phyloP scores from a whole-genome alignment of 2,329 filamentous ascomycete genomes.

The Paecilomyces dactylethromorphus region DNA sequence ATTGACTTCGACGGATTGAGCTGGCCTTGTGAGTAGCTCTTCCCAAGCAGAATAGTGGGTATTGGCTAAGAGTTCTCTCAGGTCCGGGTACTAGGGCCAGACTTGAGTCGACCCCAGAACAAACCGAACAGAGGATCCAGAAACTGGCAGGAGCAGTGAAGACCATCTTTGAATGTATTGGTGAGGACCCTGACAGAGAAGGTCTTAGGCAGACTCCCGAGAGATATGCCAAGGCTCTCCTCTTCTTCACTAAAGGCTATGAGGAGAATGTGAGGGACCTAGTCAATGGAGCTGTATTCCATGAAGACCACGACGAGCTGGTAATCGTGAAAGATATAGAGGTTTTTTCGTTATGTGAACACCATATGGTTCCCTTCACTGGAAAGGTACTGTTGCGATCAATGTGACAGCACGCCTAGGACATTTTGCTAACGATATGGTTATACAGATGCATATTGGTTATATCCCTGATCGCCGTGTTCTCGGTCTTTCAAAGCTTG shows the following conservation, averaged over 20 bases:
- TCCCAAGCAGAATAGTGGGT: neutral
- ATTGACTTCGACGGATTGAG: conserved; percentile 48
- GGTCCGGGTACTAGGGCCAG: conserved; percentile 44
- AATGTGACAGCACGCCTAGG: neutral
- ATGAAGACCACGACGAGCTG: conserved; percentile 94
- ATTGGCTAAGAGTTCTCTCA: conserved; percentile 11
- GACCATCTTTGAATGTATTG: conserved; percentile 60
- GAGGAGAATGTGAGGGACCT: conserved; percentile 89
- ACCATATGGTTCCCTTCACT: conserved; percentile 92
- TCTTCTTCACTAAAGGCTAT: conserved; percentile 95
- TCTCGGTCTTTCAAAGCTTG: conserved; percentile 91
- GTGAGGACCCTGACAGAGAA: conserved; percentile 59
- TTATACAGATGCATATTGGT: conserved; percentile 88
- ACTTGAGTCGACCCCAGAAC: conserved; percentile 51
- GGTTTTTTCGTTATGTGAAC: conserved; percentile 89
- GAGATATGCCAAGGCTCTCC: conserved; percentile 89
- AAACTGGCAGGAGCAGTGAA: conserved; percentile 58
- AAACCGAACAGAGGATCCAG: conserved; percentile 50
- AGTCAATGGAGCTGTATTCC: conserved; percentile 89
- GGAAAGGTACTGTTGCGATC: conserved; percentile 62
- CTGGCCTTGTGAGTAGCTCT: conserved; percentile 42
- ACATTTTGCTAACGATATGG: conserved; percentile 5
- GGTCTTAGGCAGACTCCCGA: conserved; percentile 63
- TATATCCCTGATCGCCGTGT: conserved; percentile 91
- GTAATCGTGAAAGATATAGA: conserved; percentile 98